Evolutionary conservation across 768 basidiomycete genomes (phyloP), one percentile per base, ranked within the genome.

Genomic region (Postia placenta): DNA sequence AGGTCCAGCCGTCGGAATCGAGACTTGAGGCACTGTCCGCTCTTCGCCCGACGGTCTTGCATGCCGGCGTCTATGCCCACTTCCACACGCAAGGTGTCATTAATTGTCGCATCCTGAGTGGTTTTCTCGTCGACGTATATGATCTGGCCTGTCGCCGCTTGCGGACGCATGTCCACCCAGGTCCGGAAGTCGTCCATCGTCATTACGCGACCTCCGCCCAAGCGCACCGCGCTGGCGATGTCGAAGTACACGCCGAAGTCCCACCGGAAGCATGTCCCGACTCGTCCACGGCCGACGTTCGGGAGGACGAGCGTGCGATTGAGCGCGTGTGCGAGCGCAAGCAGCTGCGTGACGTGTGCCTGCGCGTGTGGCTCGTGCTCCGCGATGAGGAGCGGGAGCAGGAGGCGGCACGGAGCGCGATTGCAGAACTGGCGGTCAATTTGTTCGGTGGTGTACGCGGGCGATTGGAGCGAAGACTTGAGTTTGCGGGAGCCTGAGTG

Each of bases 361-460:
- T 76, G 71, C 1, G 78, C 76, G 52, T 79, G 79, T 25, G 79
- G 78, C 55, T 81, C 80, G 52, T 80, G 79, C 62, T 81, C 82
- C 15, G 69, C 68, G 23, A 81, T 65, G 3, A 72, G 70, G 11
- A 74, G 58, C 0, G 76, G 74, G 35, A 81, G 64, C 39, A 81
- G 69, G 55, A 77, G 75, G 5, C 70, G 69, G 47, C 75, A 78
- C 1, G 66, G 42, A 11, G 44, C 30, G 17, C 50, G 49, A 7
- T 42, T 42, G 45, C 67, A 67, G 53, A 61, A 50, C 15, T 52
- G 49, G 9, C 43, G 20, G 26, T 67, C 62, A 38, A 64, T 56
- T 50, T 42, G 37, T 11, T 51, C 20, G 4, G 36, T 41, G 11
- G 51, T 49, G 2, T 47, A 36, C 22, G 28, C 51, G 49, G 11